Evolutionary conservation across 306 rosid species (phyloP).

Genomic region (Sophora flavescens): DNA sequence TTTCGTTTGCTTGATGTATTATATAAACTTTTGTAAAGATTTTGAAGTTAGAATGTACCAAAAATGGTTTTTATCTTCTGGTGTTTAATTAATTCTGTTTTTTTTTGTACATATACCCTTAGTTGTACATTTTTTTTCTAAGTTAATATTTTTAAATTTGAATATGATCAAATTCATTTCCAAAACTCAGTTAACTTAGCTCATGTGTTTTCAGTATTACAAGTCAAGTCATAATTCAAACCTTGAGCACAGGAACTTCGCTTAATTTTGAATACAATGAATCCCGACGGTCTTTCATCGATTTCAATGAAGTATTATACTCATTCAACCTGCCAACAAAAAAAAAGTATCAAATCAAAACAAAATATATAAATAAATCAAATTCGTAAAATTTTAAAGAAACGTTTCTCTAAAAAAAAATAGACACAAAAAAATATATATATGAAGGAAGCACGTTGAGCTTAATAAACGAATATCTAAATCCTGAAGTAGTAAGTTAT

Average conservation of each 20-base stretch:
- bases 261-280: slow-evolving; percentile 69
- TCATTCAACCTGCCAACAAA: slow-evolving; percentile 67
- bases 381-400: slow-evolving; percentile 20
- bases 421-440: neutral
- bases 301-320: slow-evolving; percentile 60
- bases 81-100: neutral
- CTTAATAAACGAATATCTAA: neutral
- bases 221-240: slow-evolving; percentile 45
- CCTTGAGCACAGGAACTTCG: slow-evolving; percentile 86
- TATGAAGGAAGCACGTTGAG: too few relatives aligned
- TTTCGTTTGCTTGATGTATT: slow-evolving; percentile 12
- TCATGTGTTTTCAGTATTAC: slow-evolving; percentile 1
- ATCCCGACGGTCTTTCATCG: slow-evolving; percentile 76
- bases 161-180: slow-evolving; percentile 20
- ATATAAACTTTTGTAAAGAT: neutral
- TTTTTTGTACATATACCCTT: neutral
- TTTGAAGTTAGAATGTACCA: neutral
- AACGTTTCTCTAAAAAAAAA: neutral
- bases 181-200: slow-evolving; percentile 1
- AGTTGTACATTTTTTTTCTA: neutral
- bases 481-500: slow-evolving; percentile 17
- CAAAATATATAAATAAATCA: neutral
- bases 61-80: neutral
- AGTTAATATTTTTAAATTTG: neutral
- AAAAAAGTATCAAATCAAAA: slow-evolving; percentile 1